Evolutionary conservation across 2,329 filamentous ascomycete genomes (phyloP).

Genomic region (Fusarium staphyleae): DNA sequence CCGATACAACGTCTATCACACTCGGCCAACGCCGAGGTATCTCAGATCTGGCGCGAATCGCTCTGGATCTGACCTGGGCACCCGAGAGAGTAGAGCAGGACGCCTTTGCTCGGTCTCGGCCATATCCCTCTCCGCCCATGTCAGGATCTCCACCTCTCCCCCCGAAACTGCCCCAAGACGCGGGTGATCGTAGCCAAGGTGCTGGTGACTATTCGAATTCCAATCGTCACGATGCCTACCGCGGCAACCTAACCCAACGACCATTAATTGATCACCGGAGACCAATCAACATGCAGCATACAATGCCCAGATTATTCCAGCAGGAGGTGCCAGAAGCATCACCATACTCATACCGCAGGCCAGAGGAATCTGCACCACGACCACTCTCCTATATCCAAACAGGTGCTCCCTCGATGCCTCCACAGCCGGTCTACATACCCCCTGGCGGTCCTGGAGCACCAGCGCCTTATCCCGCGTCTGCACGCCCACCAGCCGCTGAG

Average conservation of each 20-base stretch:
- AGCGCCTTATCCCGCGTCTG: conserved; percentile 35
- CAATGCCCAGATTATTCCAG: conserved; percentile 41
- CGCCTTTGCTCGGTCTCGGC: conserved; percentile 63
- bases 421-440: conserved; percentile 36
- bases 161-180: conserved; percentile 65
- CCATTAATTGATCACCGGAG: conserved; percentile 36
- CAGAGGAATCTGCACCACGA: conserved; percentile 38
- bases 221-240: conserved; percentile 59
- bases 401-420: conserved; percentile 22
- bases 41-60: conserved; percentile 61
- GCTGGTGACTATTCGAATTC: conserved; percentile 53
- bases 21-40: conserved; percentile 67
- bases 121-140: conserved; percentile 78
- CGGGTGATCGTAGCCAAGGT: conserved; percentile 59
- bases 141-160: conserved; percentile 71
- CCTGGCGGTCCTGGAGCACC: conserved; percentile 26
- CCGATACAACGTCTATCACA: conserved; percentile 53
- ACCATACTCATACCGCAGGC: conserved; percentile 39
- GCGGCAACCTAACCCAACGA: conserved; percentile 46
- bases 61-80: conserved; percentile 54
- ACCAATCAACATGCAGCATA: conserved; percentile 35
- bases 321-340: conserved; percentile 36
- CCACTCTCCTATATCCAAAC: conserved; percentile 38
- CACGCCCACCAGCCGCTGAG: conserved; percentile 52
- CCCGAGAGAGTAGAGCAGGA: conserved; percentile 59